phyloP scores from a whole-genome alignment of 148 eudicot genomes.

The Chenopodium suecicum region DNA sequence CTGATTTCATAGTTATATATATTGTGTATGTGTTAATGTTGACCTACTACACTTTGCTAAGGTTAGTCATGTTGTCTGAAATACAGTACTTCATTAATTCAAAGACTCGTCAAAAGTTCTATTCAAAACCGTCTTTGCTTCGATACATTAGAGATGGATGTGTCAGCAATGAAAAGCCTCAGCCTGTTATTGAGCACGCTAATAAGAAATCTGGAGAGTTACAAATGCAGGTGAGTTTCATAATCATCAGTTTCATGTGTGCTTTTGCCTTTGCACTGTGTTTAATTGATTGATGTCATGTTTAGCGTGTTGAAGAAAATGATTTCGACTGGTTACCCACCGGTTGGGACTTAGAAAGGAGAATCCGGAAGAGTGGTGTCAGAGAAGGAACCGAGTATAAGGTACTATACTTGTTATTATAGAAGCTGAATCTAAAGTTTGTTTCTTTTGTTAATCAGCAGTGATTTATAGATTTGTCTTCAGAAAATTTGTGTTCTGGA shows the following conservation, averaged over 20 bases:
- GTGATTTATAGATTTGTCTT: neutral
- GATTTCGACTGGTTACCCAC: conserved; percentile 55
- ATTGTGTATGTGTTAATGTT: neutral
- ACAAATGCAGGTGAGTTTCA: conserved; percentile 44
- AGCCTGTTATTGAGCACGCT: conserved; percentile 12
- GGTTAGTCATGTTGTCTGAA: neutral
- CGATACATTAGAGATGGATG: conserved; percentile 30
- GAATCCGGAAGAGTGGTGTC: conserved; percentile 32
- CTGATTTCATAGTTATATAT: neutral
- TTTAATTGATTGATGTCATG: conserved; percentile 19
- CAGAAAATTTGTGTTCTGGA: neutral
- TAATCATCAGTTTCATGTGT: conserved; percentile 2
- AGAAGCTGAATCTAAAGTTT: conserved; percentile 8
- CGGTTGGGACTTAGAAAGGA: conserved; percentile 65
- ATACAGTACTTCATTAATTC: conserved; percentile 51
- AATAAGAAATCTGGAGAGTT: conserved; percentile 27
- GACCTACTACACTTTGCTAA: neutral
- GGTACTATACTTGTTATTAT: conserved; percentile 32
- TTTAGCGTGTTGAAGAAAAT: conserved; percentile 32
- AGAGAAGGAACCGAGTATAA: conserved; percentile 37
- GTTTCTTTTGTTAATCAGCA: neutral
- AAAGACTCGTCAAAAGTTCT: conserved; percentile 44
- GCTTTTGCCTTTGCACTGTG: conserved; percentile 11
- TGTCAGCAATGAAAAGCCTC: conserved; percentile 20
- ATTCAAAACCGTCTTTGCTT: conserved; percentile 50